Percentiles rank a stretch among this genome's conserved stretches.
Evolutionary conservation across 2,329 filamentous ascomycete genomes (phyloP).

Genomic region (Cordyceps cicadae): DNA sequence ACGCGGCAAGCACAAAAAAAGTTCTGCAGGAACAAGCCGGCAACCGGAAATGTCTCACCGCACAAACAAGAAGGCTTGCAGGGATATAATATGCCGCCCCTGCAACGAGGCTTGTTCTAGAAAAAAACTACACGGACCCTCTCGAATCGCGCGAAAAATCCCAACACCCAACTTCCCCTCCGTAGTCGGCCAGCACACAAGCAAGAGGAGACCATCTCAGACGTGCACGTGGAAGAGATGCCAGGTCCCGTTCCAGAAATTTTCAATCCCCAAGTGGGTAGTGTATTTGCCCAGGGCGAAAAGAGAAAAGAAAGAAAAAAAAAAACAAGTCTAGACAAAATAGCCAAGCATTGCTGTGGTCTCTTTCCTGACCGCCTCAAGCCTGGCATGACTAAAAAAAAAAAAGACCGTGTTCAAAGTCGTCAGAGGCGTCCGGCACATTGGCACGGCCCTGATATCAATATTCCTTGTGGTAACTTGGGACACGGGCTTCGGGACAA

Average conservation of each 20-base stretch:
- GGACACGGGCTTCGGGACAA: neutral
- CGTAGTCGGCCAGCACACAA: neutral
- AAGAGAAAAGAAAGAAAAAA: neutral
- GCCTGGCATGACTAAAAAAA: neutral
- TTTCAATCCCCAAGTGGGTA: too few relatives aligned
- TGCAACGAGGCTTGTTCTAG: neutral
- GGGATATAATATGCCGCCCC: neutral
- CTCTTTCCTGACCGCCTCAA: neutral
- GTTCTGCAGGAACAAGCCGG: neutral
- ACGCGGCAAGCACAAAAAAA: neutral
- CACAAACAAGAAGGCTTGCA: neutral
- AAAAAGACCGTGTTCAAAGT: neutral
- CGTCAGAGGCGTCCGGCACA: neutral
- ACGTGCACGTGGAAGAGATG: neutral
- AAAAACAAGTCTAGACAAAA: neutral
- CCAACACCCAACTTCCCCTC: neutral
- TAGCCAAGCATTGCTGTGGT: neutral
- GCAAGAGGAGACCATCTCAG: neutral
- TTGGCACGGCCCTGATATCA: neutral
- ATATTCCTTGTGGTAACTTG: neutral
- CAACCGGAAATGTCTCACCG: neutral
- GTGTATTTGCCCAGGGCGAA: neutral
- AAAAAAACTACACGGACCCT: neutral
- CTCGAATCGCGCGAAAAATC: neutral
- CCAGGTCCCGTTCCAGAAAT: neutral